A percentile compares a stretch with the other conserved stretches of the same genome.
Conservation (phyloP, 768 basidiomycete genomes). For the Glaciozyma martinii region DNA sequence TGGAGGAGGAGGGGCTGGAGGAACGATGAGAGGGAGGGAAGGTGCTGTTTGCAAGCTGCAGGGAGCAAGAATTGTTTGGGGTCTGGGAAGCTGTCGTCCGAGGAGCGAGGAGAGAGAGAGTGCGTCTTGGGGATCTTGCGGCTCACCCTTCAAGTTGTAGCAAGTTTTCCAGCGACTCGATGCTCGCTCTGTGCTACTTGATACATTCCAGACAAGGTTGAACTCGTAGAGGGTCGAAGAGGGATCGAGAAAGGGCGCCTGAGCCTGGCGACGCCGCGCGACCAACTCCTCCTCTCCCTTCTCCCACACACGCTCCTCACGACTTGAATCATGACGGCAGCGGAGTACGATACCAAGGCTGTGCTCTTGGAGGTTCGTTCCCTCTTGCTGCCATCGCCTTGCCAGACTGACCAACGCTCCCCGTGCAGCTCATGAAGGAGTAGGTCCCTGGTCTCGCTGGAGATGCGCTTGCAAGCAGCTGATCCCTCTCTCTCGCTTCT, state of each 20-base stretch:
- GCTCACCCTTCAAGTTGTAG: too few species aligned
- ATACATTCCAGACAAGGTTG: not conserved
- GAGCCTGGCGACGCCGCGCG: not conserved
- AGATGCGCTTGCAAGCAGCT: not conserved
- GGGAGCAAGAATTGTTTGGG: not conserved
- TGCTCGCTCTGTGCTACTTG: too few species aligned
- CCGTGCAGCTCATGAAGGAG: constrained; percentile 9
- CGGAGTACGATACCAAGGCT: constrained; percentile 25
- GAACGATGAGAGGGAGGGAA: not conserved
- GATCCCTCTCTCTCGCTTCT: not conserved
- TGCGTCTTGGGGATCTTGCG: too few species aligned
- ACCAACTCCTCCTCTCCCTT: not conserved
- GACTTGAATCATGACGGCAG: not conserved
- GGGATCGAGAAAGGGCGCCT: too few species aligned
- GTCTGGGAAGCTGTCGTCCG: not conserved
- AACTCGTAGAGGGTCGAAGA: too few species aligned
- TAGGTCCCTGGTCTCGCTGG: not conserved
- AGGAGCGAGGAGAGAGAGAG: not conserved
- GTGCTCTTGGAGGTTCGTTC: constrained; percentile 24
- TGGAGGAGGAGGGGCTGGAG: constrained; percentile 1
- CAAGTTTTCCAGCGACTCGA: too few species aligned
- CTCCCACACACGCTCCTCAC: too few species aligned
- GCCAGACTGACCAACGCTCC: not conserved
- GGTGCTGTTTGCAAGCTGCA: too few species aligned
- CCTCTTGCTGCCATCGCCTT: not conserved